Base-by-base conservation (phyloP, 768 basidiomycete species). In the Lactifluus volemus region DNA sequence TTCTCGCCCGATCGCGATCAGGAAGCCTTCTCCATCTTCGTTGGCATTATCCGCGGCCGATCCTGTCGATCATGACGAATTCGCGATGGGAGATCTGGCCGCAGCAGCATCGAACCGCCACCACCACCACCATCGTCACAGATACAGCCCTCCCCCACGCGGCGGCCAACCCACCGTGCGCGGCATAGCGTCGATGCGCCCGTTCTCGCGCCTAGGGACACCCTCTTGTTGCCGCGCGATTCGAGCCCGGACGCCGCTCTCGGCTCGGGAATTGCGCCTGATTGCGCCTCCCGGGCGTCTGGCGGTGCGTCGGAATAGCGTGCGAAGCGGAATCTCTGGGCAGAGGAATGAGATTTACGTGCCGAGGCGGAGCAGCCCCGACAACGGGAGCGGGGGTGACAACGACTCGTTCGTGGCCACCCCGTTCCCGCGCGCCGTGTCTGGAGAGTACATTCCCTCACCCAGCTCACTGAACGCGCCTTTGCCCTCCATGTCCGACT, bases 341-440 rank as follows among this genome's bases (percentile, higher is more conserved):
- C 59, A 58, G 45, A 44, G 59, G 19, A 60, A 51, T 39, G 59
- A 56, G 34, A 14, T 45, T 19, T 59, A 65, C 29, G 39, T 66
- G 10, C 63, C 63, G 3, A 53, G 56, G 45, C 52, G 53, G 36
- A 55, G 49, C 30, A 59, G 57, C 12, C 54, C 53, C 14, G 62
- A 68, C 57, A 30, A 39, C 65, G 14, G 32, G 41, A 29, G 60
- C 9, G 49, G 49, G 14, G 52, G 15, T 2, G 47, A 70, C 44
- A 61, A 66, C 55, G 76, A 79, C 39, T 69, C 73, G 1, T 75
- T 55, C 54, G n/a, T 42, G 10, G 60, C 68, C 41, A 79, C 89
- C 21, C 88, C 88, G 7, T 89, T 89, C 69, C 88, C 88, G 36
- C 77, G 81, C 56, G 76, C 79, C 0, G 72, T 77, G 6, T 84